These are phyloP conservation scores for Pleurotus eryngii DNA, from an alignment of 768 basidiomycete species.

Conservation along the genomic window DNA sequence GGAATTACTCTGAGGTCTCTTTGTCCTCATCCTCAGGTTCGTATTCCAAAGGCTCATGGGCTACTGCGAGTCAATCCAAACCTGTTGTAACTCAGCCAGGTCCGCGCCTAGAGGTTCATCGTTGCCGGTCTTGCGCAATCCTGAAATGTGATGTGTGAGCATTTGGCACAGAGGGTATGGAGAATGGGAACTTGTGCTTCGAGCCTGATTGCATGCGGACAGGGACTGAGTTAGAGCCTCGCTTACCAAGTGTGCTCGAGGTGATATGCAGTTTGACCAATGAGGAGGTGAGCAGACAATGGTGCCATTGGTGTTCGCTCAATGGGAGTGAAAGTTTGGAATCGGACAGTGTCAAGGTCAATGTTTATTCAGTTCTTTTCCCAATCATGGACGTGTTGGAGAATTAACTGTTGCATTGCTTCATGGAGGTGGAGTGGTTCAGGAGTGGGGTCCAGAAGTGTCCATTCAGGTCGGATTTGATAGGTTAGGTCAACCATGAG, in stretches of 20 bases:
- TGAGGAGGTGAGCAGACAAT: neutral
- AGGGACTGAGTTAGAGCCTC: neutral
- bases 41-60: no score
- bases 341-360: neutral
- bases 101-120: no score
- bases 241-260: neutral
- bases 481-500: neutral
- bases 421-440: neutral
- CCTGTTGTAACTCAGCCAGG: no score
- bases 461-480: conserved; percentile 1
- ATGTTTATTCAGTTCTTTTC: neutral
- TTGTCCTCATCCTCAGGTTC: no score
- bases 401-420: neutral
- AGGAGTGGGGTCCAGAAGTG: neutral
- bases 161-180: no score
- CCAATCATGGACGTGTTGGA: neutral
- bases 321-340: neutral
- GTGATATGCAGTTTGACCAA: neutral
- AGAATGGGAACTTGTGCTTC: neutral
- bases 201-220: no score
- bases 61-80: no score
- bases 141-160: no score
- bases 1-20: no score
- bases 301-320: neutral
- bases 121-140: no score